Conservation (phyloP, 352 stramenopile genomes). For the Phytophthora agathidicida region DNA sequence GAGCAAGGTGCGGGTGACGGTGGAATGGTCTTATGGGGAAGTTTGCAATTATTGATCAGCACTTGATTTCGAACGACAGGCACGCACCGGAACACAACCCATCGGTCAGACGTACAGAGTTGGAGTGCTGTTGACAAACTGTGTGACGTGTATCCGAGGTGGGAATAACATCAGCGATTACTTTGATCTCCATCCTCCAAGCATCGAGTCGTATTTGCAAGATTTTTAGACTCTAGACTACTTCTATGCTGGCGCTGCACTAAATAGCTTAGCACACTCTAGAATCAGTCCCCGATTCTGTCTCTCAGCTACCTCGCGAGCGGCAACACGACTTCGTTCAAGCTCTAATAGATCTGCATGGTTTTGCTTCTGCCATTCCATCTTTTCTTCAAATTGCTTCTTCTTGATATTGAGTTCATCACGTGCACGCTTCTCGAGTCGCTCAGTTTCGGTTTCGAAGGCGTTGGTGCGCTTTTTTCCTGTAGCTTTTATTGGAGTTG, state of each 20-base stretch:
- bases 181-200: conserved; percentile 7
- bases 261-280: neutral
- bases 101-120: conserved; percentile 2
- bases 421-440: too few relatives aligned
- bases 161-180: conserved; percentile 9
- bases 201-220: conserved; percentile 2
- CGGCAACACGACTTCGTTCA: too few relatives aligned
- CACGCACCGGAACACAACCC: neutral
- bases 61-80: conserved; percentile 7
- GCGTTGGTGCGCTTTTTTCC: too few relatives aligned
- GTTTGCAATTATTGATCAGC: conserved; percentile 8
- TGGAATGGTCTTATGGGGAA: conserved; percentile 8
- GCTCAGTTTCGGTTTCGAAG: too few relatives aligned
- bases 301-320: too few relatives aligned
- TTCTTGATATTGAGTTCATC: too few relatives aligned
- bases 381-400: too few relatives aligned
- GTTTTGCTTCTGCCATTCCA: too few relatives aligned
- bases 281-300: neutral
- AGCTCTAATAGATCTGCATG: too few relatives aligned
- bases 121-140: conserved; percentile 9
- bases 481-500: too few relatives aligned
- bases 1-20: conserved; percentile 1
- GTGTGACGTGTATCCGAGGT: conserved; percentile 8
- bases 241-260: neutral
- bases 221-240: neutral